phyloP scores from a whole-genome alignment of 1,284 basidiomycete species.

The Irpex sp. region DNA sequence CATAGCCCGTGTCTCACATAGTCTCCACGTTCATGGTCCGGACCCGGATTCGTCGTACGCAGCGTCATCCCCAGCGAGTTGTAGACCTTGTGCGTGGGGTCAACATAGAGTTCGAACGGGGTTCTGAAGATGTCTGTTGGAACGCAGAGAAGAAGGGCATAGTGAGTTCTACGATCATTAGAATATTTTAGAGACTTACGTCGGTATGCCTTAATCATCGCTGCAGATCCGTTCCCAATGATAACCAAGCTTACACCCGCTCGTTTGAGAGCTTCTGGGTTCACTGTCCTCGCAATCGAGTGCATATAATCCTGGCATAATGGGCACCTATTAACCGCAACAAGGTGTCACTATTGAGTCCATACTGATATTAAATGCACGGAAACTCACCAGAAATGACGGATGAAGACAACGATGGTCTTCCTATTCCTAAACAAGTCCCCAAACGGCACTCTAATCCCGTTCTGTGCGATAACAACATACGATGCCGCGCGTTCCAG shows the following conservation, averaged over 20 bases:
- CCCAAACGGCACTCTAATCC: constrained; percentile 63
- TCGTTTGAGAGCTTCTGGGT: constrained; percentile 47
- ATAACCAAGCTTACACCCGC: constrained; percentile 59
- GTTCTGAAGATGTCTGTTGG: constrained; percentile 51
- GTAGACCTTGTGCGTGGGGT: constrained; percentile 69
- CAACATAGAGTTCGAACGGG: constrained; percentile 68
- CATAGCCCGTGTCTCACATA: constrained; percentile 64
- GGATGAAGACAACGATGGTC: constrained; percentile 71
- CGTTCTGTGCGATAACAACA: constrained; percentile 62
- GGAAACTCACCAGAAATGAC: constrained; percentile 58
- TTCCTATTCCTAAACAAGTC: constrained; percentile 60
- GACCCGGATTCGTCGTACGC: constrained; percentile 41
- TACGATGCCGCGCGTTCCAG: constrained; percentile 59
- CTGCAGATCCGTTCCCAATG: constrained; percentile 73
- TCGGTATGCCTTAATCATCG: constrained; percentile 68
- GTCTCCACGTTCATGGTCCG: constrained; percentile 44
- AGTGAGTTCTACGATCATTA: neutral
- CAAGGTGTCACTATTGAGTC: constrained; percentile 5
- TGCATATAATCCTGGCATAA: constrained; percentile 83
- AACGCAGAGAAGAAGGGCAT: neutral
- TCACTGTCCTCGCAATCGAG: constrained; percentile 49
- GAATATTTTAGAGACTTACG: constrained; percentile 32
- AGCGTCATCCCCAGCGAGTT: constrained; percentile 71
- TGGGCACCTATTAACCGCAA: constrained; percentile 46
- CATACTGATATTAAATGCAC: neutral